Evolutionary conservation across 441 rosid genomes (phyloP).

Genomic region (Corymbia calophylla): DNA sequence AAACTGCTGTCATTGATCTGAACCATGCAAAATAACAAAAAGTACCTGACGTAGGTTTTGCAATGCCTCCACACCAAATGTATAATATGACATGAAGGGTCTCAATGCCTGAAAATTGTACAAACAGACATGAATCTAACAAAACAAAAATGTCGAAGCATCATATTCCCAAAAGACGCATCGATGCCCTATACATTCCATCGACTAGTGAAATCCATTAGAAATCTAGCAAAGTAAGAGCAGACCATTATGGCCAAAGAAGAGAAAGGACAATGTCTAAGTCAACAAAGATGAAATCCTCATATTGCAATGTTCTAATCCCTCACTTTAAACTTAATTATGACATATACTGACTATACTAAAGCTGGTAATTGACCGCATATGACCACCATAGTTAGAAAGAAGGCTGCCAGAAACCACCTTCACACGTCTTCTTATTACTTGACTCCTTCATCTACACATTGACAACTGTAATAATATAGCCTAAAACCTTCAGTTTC

Average conservation of each 20-base stretch:
- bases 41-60: constrained; percentile 56
- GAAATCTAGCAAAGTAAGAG: background rate
- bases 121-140: background rate
- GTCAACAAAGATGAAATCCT: background rate
- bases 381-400: background rate
- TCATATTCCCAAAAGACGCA: background rate
- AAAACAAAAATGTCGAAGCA: background rate
- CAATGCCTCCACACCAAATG: constrained; percentile 46
- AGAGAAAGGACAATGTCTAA: background rate
- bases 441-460: background rate
- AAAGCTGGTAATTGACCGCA: background rate
- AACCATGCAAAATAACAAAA: background rate
- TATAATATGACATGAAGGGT: constrained; percentile 66
- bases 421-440: background rate
- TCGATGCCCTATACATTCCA: background rate
- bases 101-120: constrained; percentile 53
- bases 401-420: background rate
- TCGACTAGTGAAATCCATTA: background rate
- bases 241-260: background rate
- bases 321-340: background rate
- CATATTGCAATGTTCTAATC: background rate
- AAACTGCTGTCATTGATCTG: background rate
- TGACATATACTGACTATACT: background rate
- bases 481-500: background rate
- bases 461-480: background rate